Evolutionary conservation across 2,329 filamentous ascomycete species (phyloP), one percentile per base, ranked within the genome.

Genomic region (Talaromyces sp.): DNA sequence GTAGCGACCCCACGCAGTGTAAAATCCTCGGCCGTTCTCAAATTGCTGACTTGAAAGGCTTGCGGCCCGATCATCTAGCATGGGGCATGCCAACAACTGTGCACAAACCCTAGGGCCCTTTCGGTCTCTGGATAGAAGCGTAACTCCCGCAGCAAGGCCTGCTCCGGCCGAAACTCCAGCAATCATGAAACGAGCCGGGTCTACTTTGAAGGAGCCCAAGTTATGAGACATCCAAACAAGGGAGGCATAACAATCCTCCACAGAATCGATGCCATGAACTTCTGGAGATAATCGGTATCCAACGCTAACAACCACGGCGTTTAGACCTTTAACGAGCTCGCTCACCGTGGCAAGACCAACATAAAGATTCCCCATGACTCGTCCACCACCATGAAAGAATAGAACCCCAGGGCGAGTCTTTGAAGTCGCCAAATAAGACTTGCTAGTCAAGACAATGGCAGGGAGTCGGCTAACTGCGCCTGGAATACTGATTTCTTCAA

Each of bases 181-280:
- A 57, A 63, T 54, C 61, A 63, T 33, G 31, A 63, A 57, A 27
- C 50, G 47, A 54, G 47, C 35, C 2, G 47, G 47, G 25, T 63
- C 33, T 27, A 63, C 41, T 31, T 37, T 39, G 31, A 63, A 57
- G n/a, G 31, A 4, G 47, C 1, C 25, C 3, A 63, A 35, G 35
- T 63, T 54, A 25, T 56, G 13, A n/a, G 31, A 31, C 47, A 57
- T 43, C 61, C 47, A 63, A 6, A 56, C 50, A 3, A 63, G 61
- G 10, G 47, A 39, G 15, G 47, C 61, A 47, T 63, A 63, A 37
- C 61, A 63, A 31, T 63, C 61, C 39, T 63, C 50, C 13, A 63
- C 11, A 25, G 61, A 25, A 37, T 25, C 33, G 22, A 17, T 54
- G n/a, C 47, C 61, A 6, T n/a, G 37, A 33, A 19, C 37, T 25